phyloP scores from a whole-genome alignment of 257 asterid species.

The Penstemon barbatus region DNA sequence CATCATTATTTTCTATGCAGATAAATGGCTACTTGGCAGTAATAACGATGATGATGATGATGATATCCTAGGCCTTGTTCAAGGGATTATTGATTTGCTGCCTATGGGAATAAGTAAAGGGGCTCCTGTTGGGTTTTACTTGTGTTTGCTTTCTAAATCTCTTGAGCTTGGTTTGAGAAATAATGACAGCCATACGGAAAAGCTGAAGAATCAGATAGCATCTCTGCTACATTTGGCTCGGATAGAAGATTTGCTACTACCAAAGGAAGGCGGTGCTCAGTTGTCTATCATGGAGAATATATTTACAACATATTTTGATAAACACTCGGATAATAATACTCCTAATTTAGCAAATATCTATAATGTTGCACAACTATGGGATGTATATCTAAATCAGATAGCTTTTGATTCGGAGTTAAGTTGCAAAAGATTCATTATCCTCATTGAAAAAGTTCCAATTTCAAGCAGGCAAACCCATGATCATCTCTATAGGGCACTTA shows the following conservation, averaged over 20 bases:
- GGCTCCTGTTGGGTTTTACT: slow-evolving; percentile 68
- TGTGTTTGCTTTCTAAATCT: slow-evolving; percentile 50
- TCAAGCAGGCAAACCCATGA: slow-evolving; percentile 64
- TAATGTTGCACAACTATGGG: slow-evolving; percentile 64
- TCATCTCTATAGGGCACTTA: slow-evolving; percentile 60
- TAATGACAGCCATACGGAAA: slow-evolving; percentile 39
- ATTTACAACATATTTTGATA: slow-evolving; percentile 42
- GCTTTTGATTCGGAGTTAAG: slow-evolving; percentile 44
- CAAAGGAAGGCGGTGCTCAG: slow-evolving; percentile 27
- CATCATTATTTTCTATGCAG: slow-evolving; percentile 55
- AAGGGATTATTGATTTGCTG: slow-evolving; percentile 55
- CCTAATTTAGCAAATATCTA: slow-evolving; percentile 30
- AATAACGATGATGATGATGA: slow-evolving; percentile 24
- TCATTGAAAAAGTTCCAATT: slow-evolving; percentile 57
- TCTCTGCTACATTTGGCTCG: slow-evolving; percentile 53
- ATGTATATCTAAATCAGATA: slow-evolving; percentile 48
- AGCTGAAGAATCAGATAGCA: slow-evolving; percentile 51
- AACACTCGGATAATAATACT: slow-evolving; percentile 29
- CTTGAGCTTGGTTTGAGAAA: slow-evolving; percentile 35
- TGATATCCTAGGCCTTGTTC: slow-evolving; percentile 30
- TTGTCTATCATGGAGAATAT: slow-evolving; percentile 53
- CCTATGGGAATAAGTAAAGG: slow-evolving; percentile 43
- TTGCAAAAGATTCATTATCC: slow-evolving; percentile 45
- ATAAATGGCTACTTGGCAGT: slow-evolving; percentile 43
- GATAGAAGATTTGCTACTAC: slow-evolving; percentile 48